Evolutionary conservation across 306 rosid species (phyloP), one percentile per base, ranked within the genome.

Genomic region (Hippophae gyantsensis): DNA sequence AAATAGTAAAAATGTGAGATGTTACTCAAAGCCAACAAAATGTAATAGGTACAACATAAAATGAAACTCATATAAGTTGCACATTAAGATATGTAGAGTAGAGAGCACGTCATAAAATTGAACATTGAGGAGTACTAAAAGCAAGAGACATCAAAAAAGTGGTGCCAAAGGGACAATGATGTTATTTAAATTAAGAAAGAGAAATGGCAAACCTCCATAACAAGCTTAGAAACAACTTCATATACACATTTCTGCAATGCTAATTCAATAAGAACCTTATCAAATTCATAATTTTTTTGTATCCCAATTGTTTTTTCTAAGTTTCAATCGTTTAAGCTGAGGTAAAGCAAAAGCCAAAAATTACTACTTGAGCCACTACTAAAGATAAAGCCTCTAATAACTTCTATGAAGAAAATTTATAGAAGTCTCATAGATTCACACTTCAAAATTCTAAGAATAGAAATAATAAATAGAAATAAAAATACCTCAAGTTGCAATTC

Each of bases 161-260:
- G 27, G 59, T 54, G 14, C 6, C 48, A 12, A 45, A 45, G 48
- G 3, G 8, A 9, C 8, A 52, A 62, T 40, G 32, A 23, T 18
- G 23, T 18, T 18, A 18, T 18, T 18, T 18, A 18, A 72, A 66
- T 57, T 12, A 13, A 52, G 64, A 43, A 58, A 23, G 48, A 56
- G 48, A 27, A 57, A 65, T n/a, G 52, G 70, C 78, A 58, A 47
- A 85, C 96, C 98, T 87, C 98, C 61, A 90, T 95, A n/a, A 90
- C 98, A 67, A 96, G 98, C 86, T 90, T 90, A 32, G 98, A 92
- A 63, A 90, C 96, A 73, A 87, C 98, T 80, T 90, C 98, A 62
- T 87, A 90, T 63, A 87, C 98, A 43, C 98, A 96, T 74, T 83
- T 90, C 76, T 90, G 98, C 7, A 95, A 90, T 48, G 92, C 89